These are phyloP conservation scores for Salvia hispanica DNA, from an alignment of 257 asterid genomes.

Conservation along the genomic window DNA sequence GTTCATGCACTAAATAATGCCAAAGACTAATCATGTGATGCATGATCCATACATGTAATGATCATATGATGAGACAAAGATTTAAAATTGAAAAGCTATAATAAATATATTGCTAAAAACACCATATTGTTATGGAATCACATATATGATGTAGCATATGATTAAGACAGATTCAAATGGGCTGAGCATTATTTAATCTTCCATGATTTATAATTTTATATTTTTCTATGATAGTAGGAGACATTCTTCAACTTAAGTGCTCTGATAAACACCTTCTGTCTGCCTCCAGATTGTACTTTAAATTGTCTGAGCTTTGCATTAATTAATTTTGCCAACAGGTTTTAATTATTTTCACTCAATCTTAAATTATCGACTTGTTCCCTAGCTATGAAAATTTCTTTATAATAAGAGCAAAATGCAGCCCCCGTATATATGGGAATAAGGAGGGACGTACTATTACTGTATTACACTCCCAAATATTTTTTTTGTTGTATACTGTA, in stretches of 20 bases:
- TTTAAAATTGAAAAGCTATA: neutral
- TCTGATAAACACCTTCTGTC: conserved; percentile 10
- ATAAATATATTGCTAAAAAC: too few relatives aligned
- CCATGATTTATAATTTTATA: neutral
- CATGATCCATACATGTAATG: neutral
- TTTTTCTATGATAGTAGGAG: neutral
- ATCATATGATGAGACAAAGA: neutral
- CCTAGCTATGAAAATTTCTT: too few relatives aligned
- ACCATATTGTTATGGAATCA: conserved; percentile 10
- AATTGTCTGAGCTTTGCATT: neutral
- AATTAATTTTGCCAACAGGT: neutral
- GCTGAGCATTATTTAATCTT: neutral
- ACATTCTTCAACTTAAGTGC: conserved; percentile 4
- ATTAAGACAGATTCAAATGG: conserved; percentile 26
- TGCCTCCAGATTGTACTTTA: conserved; percentile 6
- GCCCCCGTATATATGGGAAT: too few relatives aligned
- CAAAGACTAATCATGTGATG: conserved; percentile 23
- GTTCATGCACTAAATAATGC: conserved; percentile 5
- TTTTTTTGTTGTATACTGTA: too few relatives aligned
- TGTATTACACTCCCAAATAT: too few relatives aligned
- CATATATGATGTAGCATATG: conserved; percentile 20
- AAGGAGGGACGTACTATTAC: too few relatives aligned
- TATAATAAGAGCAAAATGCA: too few relatives aligned
- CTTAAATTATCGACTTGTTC: neutral
- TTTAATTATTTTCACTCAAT: neutral